Conservation (phyloP, 768 basidiomycete species). For the Pholiota microspora region DNA sequence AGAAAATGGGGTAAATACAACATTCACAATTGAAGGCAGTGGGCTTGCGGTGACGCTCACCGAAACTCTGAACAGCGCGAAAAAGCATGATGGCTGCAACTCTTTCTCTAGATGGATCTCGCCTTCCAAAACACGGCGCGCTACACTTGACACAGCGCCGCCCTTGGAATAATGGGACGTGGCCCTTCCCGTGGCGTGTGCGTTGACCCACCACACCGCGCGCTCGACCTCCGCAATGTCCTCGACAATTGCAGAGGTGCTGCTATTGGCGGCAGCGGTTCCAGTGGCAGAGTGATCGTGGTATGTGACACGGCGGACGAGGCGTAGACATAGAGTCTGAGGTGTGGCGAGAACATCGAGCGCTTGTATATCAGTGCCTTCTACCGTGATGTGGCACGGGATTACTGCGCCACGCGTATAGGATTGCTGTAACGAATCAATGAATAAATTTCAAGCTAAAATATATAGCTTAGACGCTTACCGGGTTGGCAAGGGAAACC, state of each 20-base stretch:
- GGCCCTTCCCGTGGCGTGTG: constrained; percentile 2
- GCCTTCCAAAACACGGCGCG: constrained; percentile 24
- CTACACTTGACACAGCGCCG: too few relatives aligned
- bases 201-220: constrained; percentile 30
- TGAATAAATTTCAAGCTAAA: background rate
- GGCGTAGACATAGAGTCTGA: constrained; percentile 22
- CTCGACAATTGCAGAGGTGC: constrained; percentile 4
- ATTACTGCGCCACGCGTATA: constrained; percentile 40
- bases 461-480: constrained; percentile 16
- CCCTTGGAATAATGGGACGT: too few relatives aligned
- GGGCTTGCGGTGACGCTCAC: constrained; percentile 15
- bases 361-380: constrained; percentile 25
- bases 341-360: constrained; percentile 29
- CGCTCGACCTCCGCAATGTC: constrained; percentile 15
- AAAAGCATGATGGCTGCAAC: constrained; percentile 25
- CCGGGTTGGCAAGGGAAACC: constrained; percentile 36
- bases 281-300: constrained; percentile 16
- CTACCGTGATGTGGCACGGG: constrained; percentile 31
- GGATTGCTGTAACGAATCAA: constrained; percentile 20
- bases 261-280: background rate
- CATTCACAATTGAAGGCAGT: background rate
- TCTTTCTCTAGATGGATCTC: constrained; percentile 32
- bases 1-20: background rate
- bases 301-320: constrained; percentile 28
- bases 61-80: constrained; percentile 25